A percentile compares a stretch with the other conserved stretches of the same genome.
Conservation (phyloP, 1,284 basidiomycete species). For the Malassezia brasiliensis region DNA sequence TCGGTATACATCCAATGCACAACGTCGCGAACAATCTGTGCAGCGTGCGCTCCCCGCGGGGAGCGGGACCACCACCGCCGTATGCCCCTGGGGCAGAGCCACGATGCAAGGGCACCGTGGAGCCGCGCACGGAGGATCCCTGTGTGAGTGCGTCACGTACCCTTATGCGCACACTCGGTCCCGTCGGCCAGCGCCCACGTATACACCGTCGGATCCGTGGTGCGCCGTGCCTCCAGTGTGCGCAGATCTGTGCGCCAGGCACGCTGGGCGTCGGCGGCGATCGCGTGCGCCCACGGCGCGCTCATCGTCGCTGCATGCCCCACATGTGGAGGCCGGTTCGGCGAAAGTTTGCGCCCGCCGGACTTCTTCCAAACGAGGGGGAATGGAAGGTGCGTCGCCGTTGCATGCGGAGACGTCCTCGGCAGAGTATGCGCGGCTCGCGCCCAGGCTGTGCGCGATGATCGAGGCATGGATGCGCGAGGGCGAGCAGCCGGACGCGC, state of each 20-base stretch:
- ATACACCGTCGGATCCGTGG: not conserved
- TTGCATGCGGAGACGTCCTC: conserved; percentile 22
- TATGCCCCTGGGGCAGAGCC: not conserved
- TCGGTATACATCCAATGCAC: not conserved
- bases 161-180: not conserved
- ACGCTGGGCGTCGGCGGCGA: not conserved
- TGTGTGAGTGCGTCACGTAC: not conserved
- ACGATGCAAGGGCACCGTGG: not conserved
- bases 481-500: conserved; percentile 11
- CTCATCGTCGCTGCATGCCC: not conserved
- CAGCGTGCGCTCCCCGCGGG: not conserved
- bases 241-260: not conserved
- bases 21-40: not conserved
- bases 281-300: not conserved
- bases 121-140: not conserved
- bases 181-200: not conserved
- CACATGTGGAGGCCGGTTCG: not conserved
- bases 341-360: not conserved
- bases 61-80: not conserved
- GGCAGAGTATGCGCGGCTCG: conserved; percentile 22
- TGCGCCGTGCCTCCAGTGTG: not conserved
- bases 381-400: conserved; percentile 12
- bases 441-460: conserved; percentile 15
- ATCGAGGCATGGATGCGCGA: conserved; percentile 7
- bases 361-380: not conserved